A percentile compares a stretch with the other conserved stretches of the same genome.
Evolutionary conservation across 139 green algal species (phyloP).

Genomic region (Asterochloris sp.): DNA sequence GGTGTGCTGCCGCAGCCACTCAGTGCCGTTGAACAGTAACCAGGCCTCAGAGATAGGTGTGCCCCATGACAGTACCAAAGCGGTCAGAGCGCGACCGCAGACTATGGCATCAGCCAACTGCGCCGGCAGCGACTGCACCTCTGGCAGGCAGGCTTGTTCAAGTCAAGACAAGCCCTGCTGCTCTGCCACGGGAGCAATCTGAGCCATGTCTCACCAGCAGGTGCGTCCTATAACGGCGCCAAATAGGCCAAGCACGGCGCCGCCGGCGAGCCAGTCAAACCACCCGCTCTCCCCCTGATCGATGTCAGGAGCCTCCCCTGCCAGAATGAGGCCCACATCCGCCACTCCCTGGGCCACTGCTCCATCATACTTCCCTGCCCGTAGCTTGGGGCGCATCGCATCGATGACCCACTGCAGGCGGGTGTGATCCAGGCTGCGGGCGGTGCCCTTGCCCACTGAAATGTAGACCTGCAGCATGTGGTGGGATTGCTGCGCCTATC

Average conservation of each 20-base stretch:
- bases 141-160: too few species aligned
- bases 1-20: too few species aligned
- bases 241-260: slow-evolving; percentile 10
- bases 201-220: too few species aligned
- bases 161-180: too few species aligned
- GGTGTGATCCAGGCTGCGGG: slow-evolving; percentile 2
- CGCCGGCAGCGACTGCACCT: too few species aligned
- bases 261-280: not conserved
- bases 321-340: slow-evolving; percentile 49
- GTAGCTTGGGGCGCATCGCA: slow-evolving; percentile 37
- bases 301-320: slow-evolving; percentile 17
- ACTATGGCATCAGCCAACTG: too few species aligned
- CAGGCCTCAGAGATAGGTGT: too few species aligned
- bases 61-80: too few species aligned
- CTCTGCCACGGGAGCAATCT: too few species aligned
- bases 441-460: slow-evolving; percentile 25
- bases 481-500: too few species aligned
- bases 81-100: too few species aligned
- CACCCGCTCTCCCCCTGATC: not conserved
- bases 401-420: slow-evolving; percentile 35
- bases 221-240: not conserved
- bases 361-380: slow-evolving; percentile 31
- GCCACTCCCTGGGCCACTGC: slow-evolving; percentile 45
- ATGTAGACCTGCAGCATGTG: slow-evolving; percentile 32
- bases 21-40: too few species aligned